Evolutionary conservation across 805 yeast genomes (phyloP), one percentile per base, ranked within the genome.

Genomic region (Starmerella riodocensis): DNA sequence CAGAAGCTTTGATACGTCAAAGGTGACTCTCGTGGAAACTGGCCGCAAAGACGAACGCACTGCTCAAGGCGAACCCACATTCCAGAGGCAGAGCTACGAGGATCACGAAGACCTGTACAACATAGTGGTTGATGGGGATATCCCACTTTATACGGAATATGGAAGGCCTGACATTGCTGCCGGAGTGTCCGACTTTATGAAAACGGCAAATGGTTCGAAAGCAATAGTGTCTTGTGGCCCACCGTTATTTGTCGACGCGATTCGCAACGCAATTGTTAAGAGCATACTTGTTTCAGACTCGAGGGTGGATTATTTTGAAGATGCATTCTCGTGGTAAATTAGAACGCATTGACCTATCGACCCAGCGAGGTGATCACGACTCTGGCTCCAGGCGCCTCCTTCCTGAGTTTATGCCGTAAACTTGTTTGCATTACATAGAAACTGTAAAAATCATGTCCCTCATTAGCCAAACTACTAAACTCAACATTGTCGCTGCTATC

Each of bases 161-260:
- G 54, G 54, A 3, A 37, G 54, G n/a, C 57, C 57, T 0, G 32
- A 46, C 16, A 35, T 53, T 11, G 26, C 40, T 4, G 37, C 33
- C 0, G 42, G 38, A 4, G 43, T 52, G 2, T 23, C 32, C 7
- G 41, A 38, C 17, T 53, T 51, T 41, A 46, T 53, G 6, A 32
- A 30, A 4, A 31, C 33, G 1, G 34, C 54, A 3, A 26, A 34
- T 1, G 67, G 72, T 0, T 61, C 73, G 6, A 56, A 67, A 18
- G 71, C 72, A 0, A 63, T 76, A 32, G 61, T 73, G 24, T 63
- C 72, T 1, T 76, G 82, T 60, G 82, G 82, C 4, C 78, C 74
- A 31, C 67, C 75, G 26, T 42, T 53, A 13, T 69, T 74, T 63
- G 74, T 67, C 41, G 86, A 78, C 52, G 61, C 58, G 2, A 45